Evolutionary conservation across 768 basidiomycete genomes (phyloP).

Genomic region (Termitomyces eurrhizus): DNA sequence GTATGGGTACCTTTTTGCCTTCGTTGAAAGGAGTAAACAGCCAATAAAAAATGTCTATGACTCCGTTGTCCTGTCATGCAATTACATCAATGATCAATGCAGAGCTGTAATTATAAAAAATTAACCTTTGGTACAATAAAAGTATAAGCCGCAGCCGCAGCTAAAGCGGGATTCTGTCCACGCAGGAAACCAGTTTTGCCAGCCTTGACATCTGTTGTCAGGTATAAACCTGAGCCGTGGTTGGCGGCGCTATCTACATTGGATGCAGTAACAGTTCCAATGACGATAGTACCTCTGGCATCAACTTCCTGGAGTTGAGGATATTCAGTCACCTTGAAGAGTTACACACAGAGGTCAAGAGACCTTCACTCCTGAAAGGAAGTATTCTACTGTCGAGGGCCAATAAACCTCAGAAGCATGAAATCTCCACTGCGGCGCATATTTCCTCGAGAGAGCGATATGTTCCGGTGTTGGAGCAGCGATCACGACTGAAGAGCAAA

Average conservation of each 20-base stretch:
- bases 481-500: constrained; percentile 1
- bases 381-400: constrained; percentile 17
- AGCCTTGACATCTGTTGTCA: constrained; percentile 12
- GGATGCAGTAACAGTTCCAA: constrained; percentile 3
- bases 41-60: constrained; percentile 18
- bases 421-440: constrained; percentile 17
- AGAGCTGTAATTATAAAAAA: background rate
- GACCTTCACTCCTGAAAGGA: constrained; percentile 16
- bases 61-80: constrained; percentile 11
- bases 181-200: constrained; percentile 15
- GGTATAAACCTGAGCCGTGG: constrained; percentile 11
- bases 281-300: constrained; percentile 12
- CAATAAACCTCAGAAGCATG: constrained; percentile 15
- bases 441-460: constrained; percentile 16
- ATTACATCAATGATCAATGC: background rate
- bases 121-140: constrained; percentile 17
- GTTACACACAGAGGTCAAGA: background rate
- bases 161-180: constrained; percentile 17
- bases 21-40: constrained; percentile 17
- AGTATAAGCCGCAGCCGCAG: constrained; percentile 11
- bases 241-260: constrained; percentile 10
- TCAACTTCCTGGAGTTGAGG: constrained; percentile 9
- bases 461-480: constrained; percentile 12
- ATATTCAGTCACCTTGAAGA: background rate
- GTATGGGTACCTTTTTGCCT: constrained; percentile 13